Base-by-base conservation (phyloP, 106 monocot genomes). In the Allium cepa region DNA sequence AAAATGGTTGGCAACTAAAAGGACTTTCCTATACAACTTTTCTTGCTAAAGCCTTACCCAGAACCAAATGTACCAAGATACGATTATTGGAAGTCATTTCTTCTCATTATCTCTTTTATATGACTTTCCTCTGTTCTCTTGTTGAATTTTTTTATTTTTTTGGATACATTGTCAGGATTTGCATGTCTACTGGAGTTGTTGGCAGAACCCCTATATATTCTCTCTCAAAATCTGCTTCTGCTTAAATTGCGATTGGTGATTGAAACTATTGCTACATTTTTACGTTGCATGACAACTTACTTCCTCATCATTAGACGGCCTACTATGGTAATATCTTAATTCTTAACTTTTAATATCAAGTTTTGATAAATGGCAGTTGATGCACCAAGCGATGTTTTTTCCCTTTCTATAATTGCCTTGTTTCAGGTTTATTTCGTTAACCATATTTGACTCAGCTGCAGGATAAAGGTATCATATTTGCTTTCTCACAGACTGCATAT, bases 181-280 rank as follows among this genome's bases (percentile, higher is more conserved):
- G 96, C 91, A 68, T 96, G 96, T 77, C 66, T 96, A 52, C 69
- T 96, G 73, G 96, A 96, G 80, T 67, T 96, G 72, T 69, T 96
- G 76, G 91, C 88, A 71, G 96, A 96, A 66, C 96, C 96, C n/a
- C 67, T 96, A 16, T 96, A 92, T 75, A 91, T 96, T 72, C 83
- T 96, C 60, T 91, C 96, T 58, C 96, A 96, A 70, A 92, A 86
- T 64, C 74, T 92, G 74, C 83, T 88, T 80, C 86, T 92, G 50
- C 83, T 92, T 56, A 86, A 80, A 76, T 74, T 96, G 61, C 81
- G 91, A 59, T 76, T 96, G 84, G 66, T 74, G 17, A 77, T 84
- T 80, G 96, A 96, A 80, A 81, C 92, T 62, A 47, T 59, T 27
- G 96, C 96, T 63, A 96, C 92, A 28, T 62, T 96, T 61, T 49